A percentile compares a stretch with the other conserved stretches of the same genome.
These are phyloP conservation scores for Neurospora sp. DNA, from an alignment of 495 filamentous ascomycete species.

Conservation along the genomic window DNA sequence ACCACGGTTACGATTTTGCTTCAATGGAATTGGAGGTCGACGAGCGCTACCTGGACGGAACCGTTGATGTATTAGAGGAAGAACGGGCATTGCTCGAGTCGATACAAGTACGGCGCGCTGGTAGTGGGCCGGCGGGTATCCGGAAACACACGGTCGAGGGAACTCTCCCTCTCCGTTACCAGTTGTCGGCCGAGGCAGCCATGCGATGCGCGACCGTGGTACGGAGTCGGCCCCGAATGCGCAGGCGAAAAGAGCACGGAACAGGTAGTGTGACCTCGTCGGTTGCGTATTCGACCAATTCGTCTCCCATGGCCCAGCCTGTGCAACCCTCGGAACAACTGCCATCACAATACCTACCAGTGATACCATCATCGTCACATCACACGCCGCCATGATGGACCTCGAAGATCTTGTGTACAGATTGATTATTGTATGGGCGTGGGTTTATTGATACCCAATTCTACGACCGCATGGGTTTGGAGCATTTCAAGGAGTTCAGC, in stretches of 20 bases:
- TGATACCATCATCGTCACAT: neutral
- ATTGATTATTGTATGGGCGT: neutral
- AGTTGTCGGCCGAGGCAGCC: conserved; percentile 31
- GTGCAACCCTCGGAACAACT: conserved; percentile 7
- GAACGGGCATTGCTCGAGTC: conserved; percentile 11
- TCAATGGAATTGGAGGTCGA: conserved; percentile 21
- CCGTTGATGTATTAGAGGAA: conserved; percentile 4
- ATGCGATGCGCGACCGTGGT: conserved; percentile 32
- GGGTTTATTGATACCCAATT: neutral
- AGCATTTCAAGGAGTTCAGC: neutral
- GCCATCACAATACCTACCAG: neutral
- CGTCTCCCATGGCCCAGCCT: conserved; percentile 6
- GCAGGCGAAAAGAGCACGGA: conserved; percentile 22
- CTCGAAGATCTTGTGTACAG: neutral
- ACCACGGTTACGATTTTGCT: conserved; percentile 4
- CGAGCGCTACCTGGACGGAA: conserved; percentile 10
- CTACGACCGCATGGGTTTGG: neutral
- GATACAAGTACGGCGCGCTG: conserved; percentile 14
- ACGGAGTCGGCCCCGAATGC: conserved; percentile 32
- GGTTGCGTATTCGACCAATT: conserved; percentile 10
- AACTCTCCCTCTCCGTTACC: conserved; percentile 20
- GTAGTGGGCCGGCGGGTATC: conserved; percentile 20
- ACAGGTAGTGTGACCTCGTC: conserved; percentile 8
- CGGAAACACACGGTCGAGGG: conserved; percentile 23
- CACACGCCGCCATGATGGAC: neutral